A percentile compares a stretch with the other conserved stretches of the same genome.
These are phyloP conservation scores for Chimonanthus praecox DNA, from an alignment of 164 flowering plant species.

Conservation along the genomic window DNA sequence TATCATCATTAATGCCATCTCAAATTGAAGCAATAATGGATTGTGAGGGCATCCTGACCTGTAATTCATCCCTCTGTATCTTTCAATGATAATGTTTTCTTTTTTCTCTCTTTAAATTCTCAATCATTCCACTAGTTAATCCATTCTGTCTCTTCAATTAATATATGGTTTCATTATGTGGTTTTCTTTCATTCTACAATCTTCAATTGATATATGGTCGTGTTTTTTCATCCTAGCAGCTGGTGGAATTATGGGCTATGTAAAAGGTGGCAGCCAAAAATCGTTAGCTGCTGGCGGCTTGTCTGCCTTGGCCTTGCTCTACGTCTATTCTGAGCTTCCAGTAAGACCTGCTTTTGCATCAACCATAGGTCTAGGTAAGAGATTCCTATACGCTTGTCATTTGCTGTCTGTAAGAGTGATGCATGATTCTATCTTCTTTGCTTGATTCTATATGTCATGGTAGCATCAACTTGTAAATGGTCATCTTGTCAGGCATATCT, in stretches of 20 bases:
- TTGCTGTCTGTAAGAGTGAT: not conserved
- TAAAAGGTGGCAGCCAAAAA: constrained; percentile 88
- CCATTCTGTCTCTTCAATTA: not conserved
- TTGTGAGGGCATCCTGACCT: too few species aligned
- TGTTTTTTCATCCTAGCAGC: constrained; percentile 28
- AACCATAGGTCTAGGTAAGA: constrained; percentile 67
- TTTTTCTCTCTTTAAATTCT: not conserved
- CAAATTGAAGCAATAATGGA: too few species aligned
- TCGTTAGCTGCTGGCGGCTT: constrained; percentile 76
- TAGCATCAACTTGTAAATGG: not conserved
- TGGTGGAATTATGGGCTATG: constrained; percentile 88
- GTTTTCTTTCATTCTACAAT: not conserved
- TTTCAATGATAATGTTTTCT: too few species aligned
- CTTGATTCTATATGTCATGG: not conserved
- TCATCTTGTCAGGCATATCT: constrained; percentile 43
- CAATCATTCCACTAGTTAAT: not conserved
- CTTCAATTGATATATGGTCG: not conserved
- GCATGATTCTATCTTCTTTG: not conserved
- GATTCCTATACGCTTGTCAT: not conserved
- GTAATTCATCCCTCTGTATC: too few species aligned
- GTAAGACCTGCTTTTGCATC: constrained; percentile 68
- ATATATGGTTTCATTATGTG: not conserved
- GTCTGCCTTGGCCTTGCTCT: constrained; percentile 52
- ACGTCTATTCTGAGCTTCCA: constrained; percentile 73
- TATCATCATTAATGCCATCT: not conserved